Conservation (phyloP, 768 basidiomycete species). For the Mycena amicta region DNA sequence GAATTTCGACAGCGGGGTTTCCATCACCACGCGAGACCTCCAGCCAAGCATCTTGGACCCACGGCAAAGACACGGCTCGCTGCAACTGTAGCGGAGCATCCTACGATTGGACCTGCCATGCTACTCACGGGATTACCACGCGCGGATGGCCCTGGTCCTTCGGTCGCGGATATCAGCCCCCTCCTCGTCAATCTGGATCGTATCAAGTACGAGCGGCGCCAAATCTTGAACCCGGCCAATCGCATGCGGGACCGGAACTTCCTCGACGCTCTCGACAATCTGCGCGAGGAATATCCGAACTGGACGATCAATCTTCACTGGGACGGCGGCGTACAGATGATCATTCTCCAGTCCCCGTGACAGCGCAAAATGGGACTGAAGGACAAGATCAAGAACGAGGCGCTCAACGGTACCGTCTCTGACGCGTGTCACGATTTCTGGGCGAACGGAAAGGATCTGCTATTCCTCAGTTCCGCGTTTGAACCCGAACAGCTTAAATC, state of each 20-base stretch:
- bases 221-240: slow-evolving; percentile 10
- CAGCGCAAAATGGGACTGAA: slow-evolving; percentile 24
- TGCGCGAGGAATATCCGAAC: slow-evolving; percentile 16
- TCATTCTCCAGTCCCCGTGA: slow-evolving; percentile 25
- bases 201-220: slow-evolving; percentile 23
- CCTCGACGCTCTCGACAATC: slow-evolving; percentile 11
- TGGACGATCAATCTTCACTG: slow-evolving; percentile 19
- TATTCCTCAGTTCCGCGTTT: slow-evolving; percentile 36
- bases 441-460: slow-evolving; percentile 28
- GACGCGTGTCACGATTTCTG: slow-evolving; percentile 42
- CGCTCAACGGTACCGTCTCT: slow-evolving; percentile 38
- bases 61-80: neutral
- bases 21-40: slow-evolving; percentile 9
- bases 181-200: slow-evolving; percentile 23
- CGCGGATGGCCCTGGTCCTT: slow-evolving; percentile 25
- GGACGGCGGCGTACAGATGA: slow-evolving; percentile 15
- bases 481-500: slow-evolving; percentile 25
- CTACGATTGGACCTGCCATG: slow-evolving; percentile 10
- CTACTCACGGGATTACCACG: slow-evolving; percentile 26
- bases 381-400: slow-evolving; percentile 10
- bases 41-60: neutral
- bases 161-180: slow-evolving; percentile 27
- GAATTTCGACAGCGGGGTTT: slow-evolving; percentile 6
- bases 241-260: slow-evolving; percentile 7
- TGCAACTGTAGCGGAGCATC: slow-evolving; percentile 8